Evolutionary conservation across 75 land plant genomes (phyloP).

Genomic region (Cunninghamia lanceolata): DNA sequence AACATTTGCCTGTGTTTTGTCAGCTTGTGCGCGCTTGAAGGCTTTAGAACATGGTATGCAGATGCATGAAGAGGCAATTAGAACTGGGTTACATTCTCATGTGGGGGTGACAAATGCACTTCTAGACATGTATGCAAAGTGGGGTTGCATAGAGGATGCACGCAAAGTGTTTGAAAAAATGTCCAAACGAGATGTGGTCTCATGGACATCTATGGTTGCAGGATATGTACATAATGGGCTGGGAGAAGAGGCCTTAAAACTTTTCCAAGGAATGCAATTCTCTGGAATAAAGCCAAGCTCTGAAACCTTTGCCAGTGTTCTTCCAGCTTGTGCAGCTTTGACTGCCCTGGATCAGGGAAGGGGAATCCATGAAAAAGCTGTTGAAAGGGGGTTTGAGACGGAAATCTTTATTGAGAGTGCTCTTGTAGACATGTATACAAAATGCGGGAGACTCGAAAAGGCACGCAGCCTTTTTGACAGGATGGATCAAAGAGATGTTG

Average conservation of each 20-base stretch:
- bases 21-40: slow-evolving; percentile 23
- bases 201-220: slow-evolving; percentile 21
- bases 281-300: neutral
- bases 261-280: slow-evolving; percentile 17
- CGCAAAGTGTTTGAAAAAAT: slow-evolving; percentile 14
- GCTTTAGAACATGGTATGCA: slow-evolving; percentile 16
- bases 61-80: slow-evolving; percentile 9
- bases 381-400: neutral
- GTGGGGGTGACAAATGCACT: slow-evolving; percentile 19
- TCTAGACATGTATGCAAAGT: slow-evolving; percentile 28
- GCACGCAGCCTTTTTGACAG: neutral
- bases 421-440: slow-evolving; percentile 1
- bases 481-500: neutral
- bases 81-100: neutral
- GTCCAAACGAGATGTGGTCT: slow-evolving; percentile 19
- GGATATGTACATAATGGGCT: slow-evolving; percentile 18
- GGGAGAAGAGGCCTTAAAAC: slow-evolving; percentile 14
- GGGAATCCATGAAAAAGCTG: neutral
- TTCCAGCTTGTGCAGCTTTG: neutral
- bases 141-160: slow-evolving; percentile 15
- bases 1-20: slow-evolving; percentile 17
- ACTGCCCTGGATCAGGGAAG: neutral
- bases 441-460: slow-evolving; percentile 3
- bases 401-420: neutral
- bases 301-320: neutral